Percentiles rank a stretch among this genome's conserved stretches.
Conservation (phyloP, 257 asterid species). For the Fraxinus quadrangulata region DNA sequence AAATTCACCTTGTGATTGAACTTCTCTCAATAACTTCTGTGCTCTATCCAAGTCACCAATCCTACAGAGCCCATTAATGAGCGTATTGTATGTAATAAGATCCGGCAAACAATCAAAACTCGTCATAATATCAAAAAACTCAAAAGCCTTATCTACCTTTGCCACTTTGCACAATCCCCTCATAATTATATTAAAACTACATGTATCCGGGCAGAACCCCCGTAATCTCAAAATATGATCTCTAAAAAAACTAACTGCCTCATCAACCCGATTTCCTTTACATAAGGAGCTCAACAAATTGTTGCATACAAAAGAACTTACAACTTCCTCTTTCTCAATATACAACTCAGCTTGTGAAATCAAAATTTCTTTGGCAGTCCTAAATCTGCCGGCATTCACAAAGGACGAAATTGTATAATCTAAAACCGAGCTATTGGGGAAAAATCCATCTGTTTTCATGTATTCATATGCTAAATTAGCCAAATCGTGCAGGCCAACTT, state of each 20-base stretch:
- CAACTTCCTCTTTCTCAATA: conserved; percentile 38
- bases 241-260: conserved; percentile 66
- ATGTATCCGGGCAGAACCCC: conserved; percentile 62
- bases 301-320: conserved; percentile 61
- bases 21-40: conserved; percentile 53
- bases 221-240: conserved; percentile 55
- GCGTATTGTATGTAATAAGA: conserved; percentile 61
- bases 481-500: conserved; percentile 53
- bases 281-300: conserved; percentile 61
- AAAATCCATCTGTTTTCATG: conserved; percentile 65
- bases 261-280: conserved; percentile 49
- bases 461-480: conserved; percentile 50
- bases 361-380: conserved; percentile 65
- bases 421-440: conserved; percentile 39
- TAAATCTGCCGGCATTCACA: conserved; percentile 55
- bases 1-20: conserved; percentile 44
- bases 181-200: conserved; percentile 74
- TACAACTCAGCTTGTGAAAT: conserved; percentile 55
- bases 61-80: conserved; percentile 68
- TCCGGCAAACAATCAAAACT: conserved; percentile 68
- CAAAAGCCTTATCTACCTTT: conserved; percentile 62
- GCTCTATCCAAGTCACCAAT: conserved; percentile 65
- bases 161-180: conserved; percentile 71
- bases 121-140: conserved; percentile 59
- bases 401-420: conserved; percentile 50